These are phyloP conservation scores for Trichoderma sp. DNA, from an alignment of 2,329 filamentous ascomycete genomes.

Conservation along the genomic window DNA sequence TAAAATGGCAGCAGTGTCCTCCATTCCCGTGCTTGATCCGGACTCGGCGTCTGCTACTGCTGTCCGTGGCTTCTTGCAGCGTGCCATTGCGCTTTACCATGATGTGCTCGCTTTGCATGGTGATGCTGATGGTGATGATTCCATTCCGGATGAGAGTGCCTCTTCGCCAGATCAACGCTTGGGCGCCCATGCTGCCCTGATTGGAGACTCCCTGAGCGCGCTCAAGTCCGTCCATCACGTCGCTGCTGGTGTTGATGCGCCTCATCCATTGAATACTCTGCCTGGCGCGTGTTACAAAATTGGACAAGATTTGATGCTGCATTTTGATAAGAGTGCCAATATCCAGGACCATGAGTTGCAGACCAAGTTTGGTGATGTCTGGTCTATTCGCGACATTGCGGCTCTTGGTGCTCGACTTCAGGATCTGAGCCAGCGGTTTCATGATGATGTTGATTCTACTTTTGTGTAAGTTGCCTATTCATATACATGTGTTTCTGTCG, in stretches of 20 bases:
- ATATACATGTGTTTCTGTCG: neutral
- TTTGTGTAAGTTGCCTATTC: neutral
- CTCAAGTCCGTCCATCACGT: neutral
- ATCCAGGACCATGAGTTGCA: neutral
- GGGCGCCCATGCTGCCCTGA: neutral
- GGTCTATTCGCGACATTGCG: conserved; percentile 24
- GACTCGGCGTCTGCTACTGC: conserved; percentile 19
- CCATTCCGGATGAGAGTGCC: neutral
- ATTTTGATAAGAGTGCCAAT: conserved; percentile 22
- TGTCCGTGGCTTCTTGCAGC: conserved; percentile 25
- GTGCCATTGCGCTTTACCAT: conserved; percentile 21
- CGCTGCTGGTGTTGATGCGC: neutral
- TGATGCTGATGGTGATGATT: neutral
- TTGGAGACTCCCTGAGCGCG: neutral
- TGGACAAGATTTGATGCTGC: conserved; percentile 27
- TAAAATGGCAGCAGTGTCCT: conserved; percentile 32
- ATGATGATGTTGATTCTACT: conserved; percentile 13
- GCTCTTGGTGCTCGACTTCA: conserved; percentile 24
- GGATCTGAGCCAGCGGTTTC: conserved; percentile 22
- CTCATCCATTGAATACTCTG: neutral
- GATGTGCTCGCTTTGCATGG: conserved; percentile 11
- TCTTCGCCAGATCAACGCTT: neutral
- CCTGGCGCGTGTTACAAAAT: conserved; percentile 27
- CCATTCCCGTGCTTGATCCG: neutral
- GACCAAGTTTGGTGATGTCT: conserved; percentile 21